Conservation (phyloP, 225 moss, liverwort and hornwort species). For the Sphagnum tenellum region DNA sequence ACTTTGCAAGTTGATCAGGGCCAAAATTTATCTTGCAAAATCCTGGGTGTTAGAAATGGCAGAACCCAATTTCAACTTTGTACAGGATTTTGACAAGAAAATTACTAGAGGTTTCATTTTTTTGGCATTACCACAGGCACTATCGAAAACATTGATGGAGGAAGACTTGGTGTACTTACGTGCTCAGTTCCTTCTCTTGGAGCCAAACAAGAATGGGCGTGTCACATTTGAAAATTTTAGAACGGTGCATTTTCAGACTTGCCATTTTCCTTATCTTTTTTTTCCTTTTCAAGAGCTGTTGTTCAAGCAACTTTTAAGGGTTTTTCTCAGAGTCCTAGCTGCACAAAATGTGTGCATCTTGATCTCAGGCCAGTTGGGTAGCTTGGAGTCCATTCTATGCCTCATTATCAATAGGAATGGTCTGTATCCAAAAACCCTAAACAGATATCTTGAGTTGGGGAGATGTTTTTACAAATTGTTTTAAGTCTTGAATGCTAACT, state of each 20-base stretch:
- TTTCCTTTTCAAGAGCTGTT: not conserved
- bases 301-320: not conserved
- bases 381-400: too few species aligned
- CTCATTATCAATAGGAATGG: too few species aligned
- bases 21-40: too few species aligned
- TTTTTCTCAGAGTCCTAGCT: not conserved
- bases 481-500: not conserved
- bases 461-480: not conserved
- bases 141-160: constrained; percentile 86
- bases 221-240: constrained; percentile 90
- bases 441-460: not conserved
- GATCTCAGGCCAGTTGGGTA: too few species aligned
- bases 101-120: too few species aligned
- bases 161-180: constrained; percentile 85
- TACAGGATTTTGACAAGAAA: too few species aligned
- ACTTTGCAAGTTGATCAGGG: too few species aligned
- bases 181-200: constrained; percentile 83
- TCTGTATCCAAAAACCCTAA: not conserved
- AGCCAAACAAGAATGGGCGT: constrained; percentile 80
- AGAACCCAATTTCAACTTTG: too few species aligned
- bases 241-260: constrained; percentile 33
- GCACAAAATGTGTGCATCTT: too few species aligned
- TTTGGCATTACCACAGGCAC: constrained; percentile 37
- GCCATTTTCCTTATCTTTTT: not conserved
- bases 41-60: too few species aligned